These are phyloP conservation scores for Mucor sp. DNA, from an alignment of 371 early-diverging fungal genomes.

Conservation along the genomic window DNA sequence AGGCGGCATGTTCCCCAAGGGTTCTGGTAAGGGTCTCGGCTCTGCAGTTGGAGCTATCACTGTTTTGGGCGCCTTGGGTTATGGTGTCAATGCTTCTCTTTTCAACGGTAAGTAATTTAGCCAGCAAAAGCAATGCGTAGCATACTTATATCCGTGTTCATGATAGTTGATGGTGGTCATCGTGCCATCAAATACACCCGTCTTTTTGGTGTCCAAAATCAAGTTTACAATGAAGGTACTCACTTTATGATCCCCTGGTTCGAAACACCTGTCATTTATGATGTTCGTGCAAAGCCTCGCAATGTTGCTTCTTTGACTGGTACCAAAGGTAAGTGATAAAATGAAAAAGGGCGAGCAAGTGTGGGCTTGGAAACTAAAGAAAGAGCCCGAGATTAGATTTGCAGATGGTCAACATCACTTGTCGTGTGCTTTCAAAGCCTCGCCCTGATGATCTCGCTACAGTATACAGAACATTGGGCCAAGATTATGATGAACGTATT, in stretches of 20 bases:
- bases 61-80: slow-evolving; percentile 69
- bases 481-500: slow-evolving; percentile 97
- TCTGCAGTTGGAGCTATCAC: slow-evolving; percentile 69
- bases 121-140: background rate
- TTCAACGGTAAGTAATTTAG: slow-evolving; percentile 71
- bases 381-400: slow-evolving; percentile 66
- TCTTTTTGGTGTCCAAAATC: slow-evolving; percentile 87
- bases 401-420: slow-evolving; percentile 99
- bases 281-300: slow-evolving; percentile 97
- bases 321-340: slow-evolving; percentile 80
- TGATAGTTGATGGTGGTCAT: slow-evolving; percentile 94
- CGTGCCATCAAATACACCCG: slow-evolving; percentile 98
- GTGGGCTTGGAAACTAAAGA: background rate
- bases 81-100: slow-evolving; percentile 74
- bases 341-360: background rate
- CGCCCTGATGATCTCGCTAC: slow-evolving; percentile 75
- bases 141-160: background rate
- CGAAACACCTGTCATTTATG: slow-evolving; percentile 94
- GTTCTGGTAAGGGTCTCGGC: slow-evolving; percentile 65
- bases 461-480: slow-evolving; percentile 91
- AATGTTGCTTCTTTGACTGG: slow-evolving; percentile 98
- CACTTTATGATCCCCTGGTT: slow-evolving; percentile 97
- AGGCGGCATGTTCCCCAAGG: slow-evolving; percentile 66
- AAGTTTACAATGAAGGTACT: slow-evolving; percentile 92
- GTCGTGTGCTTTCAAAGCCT: slow-evolving; percentile 95